These are phyloP conservation scores for Tricholoma hemisulphureum DNA, from an alignment of 768 basidiomycete species.

Conservation along the genomic window DNA sequence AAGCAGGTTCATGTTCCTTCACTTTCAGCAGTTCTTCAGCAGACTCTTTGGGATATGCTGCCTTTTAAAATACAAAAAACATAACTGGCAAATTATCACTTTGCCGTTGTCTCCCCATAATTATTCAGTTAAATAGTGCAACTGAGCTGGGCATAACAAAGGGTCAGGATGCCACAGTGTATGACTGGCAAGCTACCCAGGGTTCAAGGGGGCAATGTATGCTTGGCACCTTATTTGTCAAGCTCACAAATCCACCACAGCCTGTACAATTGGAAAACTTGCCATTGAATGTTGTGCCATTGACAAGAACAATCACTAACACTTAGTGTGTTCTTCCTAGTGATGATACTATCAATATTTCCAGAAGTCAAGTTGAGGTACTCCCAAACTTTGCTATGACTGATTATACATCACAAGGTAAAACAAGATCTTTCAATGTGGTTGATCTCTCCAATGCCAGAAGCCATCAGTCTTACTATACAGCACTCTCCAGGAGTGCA, in stretches of 20 bases:
- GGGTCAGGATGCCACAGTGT: constrained; percentile 9
- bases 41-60: constrained; percentile 19
- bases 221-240: constrained; percentile 29
- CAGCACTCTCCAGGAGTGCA: constrained; percentile 26
- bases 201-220: constrained; percentile 8
- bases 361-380: constrained; percentile 12
- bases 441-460: not conserved
- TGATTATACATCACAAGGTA: constrained; percentile 22
- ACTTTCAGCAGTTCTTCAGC: not conserved
- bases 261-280: constrained; percentile 20
- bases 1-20: constrained; percentile 14
- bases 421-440: not conserved
- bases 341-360: constrained; percentile 12
- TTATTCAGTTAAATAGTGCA: not conserved
- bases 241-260: constrained; percentile 21
- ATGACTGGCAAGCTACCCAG: constrained; percentile 7
- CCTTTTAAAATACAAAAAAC: constrained; percentile 36
- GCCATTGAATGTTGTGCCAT: constrained; percentile 25
- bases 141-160: not conserved
- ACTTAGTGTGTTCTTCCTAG: constrained; percentile 32
- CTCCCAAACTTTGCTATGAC: too few relatives aligned
- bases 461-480: constrained; percentile 26
- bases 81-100: constrained; percentile 18
- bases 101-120: not conserved
- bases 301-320: constrained; percentile 13